Base-by-base conservation (phyloP, 139 green algal genomes). In the Zygnema circumcarinatum region DNA sequence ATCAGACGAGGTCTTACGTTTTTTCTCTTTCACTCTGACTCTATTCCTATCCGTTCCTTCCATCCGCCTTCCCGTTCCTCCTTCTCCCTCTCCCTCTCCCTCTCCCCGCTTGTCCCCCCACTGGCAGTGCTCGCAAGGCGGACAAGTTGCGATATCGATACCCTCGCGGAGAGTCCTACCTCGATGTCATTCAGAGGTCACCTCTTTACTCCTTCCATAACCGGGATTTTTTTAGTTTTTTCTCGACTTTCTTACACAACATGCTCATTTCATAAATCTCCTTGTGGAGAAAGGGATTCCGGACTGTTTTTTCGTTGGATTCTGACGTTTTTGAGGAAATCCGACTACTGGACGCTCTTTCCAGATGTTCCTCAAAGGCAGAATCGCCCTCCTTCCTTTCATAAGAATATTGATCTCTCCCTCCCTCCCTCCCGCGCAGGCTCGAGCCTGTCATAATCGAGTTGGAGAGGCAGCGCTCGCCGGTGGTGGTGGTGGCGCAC, bases 81-180 rank as follows among this genome's bases (percentile, higher is more conserved):
- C 47, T 16, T 62, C 47, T 62, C 47, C 16, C 47, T 62, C 47
- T 16, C 47, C 16, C 47, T 16, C 47, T 62, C 47, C 47, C 47
- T 62, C 47, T 16, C 47, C 47, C 16, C 47, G 7, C 47, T 62
- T 16, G 7, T 16, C 47, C 47, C 16, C 47, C 47, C 47, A 25
- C 7, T 78, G 69, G 69, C 36, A 87, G 81, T 11, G 72, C 81
- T 31, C 62, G 81, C 29, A 88, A 88, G 40, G 25, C 38, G 69
- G 83, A 88, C 83, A 89, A 89, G 74, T 35, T 89, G 84, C 74
- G 86, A 21, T 91, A 94, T 79, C 86, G 91, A 1, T 94, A 94
- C 42, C 91, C 91, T 31, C 80, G 91, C 7, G 91, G 91, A 3
- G 91, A 94, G 82, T 93, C 89, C 7, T 94, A 94, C 84, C 67